phyloP scores from a whole-genome alignment of 164 flowering plant species.

The Stephania japonica region DNA sequence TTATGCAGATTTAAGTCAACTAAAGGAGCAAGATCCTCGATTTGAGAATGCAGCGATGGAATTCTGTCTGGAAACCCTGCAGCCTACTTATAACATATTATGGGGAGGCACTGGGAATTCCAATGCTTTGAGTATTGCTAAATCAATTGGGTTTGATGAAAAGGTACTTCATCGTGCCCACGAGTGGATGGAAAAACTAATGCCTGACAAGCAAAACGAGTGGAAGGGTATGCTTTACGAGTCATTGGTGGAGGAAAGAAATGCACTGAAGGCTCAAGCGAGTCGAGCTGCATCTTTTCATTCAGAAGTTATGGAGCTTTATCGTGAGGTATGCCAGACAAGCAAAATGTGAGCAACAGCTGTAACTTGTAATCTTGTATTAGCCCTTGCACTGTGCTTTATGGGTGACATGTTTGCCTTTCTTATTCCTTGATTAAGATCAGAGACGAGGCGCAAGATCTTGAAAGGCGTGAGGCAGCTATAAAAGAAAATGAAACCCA shows the following conservation, averaged over 20 bases:
- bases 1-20: conserved; percentile 73
- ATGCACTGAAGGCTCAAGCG: conserved; percentile 55
- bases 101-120: conserved; percentile 91
- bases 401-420: not conserved
- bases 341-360: no score
- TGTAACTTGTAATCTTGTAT: no score
- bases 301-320: conserved; percentile 55
- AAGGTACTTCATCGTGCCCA: conserved; percentile 59
- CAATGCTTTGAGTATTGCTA: conserved; percentile 80
- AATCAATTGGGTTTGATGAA: conserved; percentile 64
- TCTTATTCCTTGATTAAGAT: conserved; percentile 39
- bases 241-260: conserved; percentile 66
- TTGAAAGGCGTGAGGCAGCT: conserved; percentile 55
- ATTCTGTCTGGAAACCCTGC: conserved; percentile 66
- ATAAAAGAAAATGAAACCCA: conserved; percentile 55
- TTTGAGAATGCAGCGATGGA: conserved; percentile 97
- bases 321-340: conserved; percentile 72
- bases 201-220: conserved; percentile 37
- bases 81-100: conserved; percentile 69
- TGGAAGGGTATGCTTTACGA: conserved; percentile 59
- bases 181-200: conserved; percentile 62
- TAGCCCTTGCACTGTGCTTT: not conserved
- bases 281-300: conserved; percentile 51
- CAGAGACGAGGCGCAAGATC: conserved; percentile 58
- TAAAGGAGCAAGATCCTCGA: conserved; percentile 56